Evolutionary conservation across 2,329 filamentous ascomycete genomes (phyloP).

Genomic region (Alternaria tenuissima): DNA sequence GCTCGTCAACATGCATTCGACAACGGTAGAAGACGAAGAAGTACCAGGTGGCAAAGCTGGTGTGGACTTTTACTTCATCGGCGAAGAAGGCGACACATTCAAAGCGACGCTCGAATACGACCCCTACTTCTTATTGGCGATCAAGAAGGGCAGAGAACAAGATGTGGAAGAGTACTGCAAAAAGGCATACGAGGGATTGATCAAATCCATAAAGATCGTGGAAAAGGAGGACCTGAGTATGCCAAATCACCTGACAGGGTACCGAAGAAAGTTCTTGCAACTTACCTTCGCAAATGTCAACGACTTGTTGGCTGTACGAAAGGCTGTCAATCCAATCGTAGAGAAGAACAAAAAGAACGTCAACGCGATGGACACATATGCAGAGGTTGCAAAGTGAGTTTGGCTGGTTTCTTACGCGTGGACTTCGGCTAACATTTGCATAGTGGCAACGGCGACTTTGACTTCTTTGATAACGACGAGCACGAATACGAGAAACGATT

Average conservation of each 20-base stretch:
- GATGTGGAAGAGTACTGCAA: conserved; percentile 96
- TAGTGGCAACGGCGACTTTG: conserved; percentile 81
- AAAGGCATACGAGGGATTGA: conserved; percentile 79
- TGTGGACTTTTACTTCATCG: conserved; percentile 95
- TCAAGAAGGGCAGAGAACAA: conserved; percentile 84
- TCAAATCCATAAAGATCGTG: conserved; percentile 78
- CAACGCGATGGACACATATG: conserved; percentile 97
- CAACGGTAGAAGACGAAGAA: conserved; percentile 83
- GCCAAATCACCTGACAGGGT: conserved; percentile 95
- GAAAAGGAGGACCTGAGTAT: conserved; percentile 94
- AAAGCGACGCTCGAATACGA: conserved; percentile 97
- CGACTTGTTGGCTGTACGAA: conserved; percentile 84
- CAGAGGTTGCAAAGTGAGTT: conserved; percentile 86
- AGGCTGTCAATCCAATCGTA: conserved; percentile 85
- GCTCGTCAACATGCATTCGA: conserved; percentile 95
- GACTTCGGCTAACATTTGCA: conserved; percentile 22
- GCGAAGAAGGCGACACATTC: conserved; percentile 79
- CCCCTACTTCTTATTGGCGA: conserved; percentile 92
- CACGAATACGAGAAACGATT: conserved; percentile 81
- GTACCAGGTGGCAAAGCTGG: conserved; percentile 85
- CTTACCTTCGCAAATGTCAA: conserved; percentile 86
- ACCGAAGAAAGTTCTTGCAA: conserved; percentile 86
- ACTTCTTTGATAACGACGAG: conserved; percentile 89
- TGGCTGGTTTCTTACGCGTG: conserved; percentile 2
- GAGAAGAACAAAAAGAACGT: conserved; percentile 97